Evolutionary conservation across 2,329 filamentous ascomycete species (phyloP).

Genomic region (Cladophialophora yegresii): DNA sequence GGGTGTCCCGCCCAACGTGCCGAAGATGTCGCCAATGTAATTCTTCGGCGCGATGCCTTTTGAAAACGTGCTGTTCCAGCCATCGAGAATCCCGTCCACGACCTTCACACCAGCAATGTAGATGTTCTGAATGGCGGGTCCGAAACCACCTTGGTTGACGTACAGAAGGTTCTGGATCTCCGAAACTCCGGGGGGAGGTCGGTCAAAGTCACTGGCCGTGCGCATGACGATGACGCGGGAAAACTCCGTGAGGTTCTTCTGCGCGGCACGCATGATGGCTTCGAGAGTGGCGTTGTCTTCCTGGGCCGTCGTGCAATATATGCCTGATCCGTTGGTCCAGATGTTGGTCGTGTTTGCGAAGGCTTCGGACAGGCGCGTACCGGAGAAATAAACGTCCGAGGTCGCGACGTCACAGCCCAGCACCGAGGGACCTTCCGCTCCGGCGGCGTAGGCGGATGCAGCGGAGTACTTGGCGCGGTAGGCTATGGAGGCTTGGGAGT

Average conservation of each 20-base stretch:
- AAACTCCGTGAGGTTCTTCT: slow-evolving; percentile 64
- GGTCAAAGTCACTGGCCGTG: slow-evolving; percentile 70
- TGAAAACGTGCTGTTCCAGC: slow-evolving; percentile 63
- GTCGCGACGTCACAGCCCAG: slow-evolving; percentile 68
- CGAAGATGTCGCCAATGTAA: slow-evolving; percentile 72
- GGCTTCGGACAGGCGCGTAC: slow-evolving; percentile 59
- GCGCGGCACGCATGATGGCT: slow-evolving; percentile 62
- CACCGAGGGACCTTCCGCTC: slow-evolving; percentile 55
- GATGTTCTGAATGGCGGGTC: slow-evolving; percentile 65
- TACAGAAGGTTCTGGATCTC: slow-evolving; percentile 63
- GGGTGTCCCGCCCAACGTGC: slow-evolving; percentile 64
- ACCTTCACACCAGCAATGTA: slow-evolving; percentile 67
- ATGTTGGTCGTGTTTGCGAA: slow-evolving; percentile 66
- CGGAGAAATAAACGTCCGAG: slow-evolving; percentile 71
- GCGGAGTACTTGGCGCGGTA: slow-evolving; percentile 59
- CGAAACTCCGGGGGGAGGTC: slow-evolving; percentile 61
- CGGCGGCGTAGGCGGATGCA: slow-evolving; percentile 45
- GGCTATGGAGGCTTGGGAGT: slow-evolving; percentile 51
- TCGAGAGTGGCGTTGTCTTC: slow-evolving; percentile 72
- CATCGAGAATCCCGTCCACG: slow-evolving; percentile 62
- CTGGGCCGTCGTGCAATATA: slow-evolving; percentile 71
- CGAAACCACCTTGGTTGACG: slow-evolving; percentile 64
- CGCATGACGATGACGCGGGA: slow-evolving; percentile 67
- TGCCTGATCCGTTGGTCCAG: slow-evolving; percentile 67
- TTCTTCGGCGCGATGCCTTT: slow-evolving; percentile 61